These are phyloP conservation scores for Panus rudis DNA, from an alignment of 768 basidiomycete species.

Conservation along the genomic window DNA sequence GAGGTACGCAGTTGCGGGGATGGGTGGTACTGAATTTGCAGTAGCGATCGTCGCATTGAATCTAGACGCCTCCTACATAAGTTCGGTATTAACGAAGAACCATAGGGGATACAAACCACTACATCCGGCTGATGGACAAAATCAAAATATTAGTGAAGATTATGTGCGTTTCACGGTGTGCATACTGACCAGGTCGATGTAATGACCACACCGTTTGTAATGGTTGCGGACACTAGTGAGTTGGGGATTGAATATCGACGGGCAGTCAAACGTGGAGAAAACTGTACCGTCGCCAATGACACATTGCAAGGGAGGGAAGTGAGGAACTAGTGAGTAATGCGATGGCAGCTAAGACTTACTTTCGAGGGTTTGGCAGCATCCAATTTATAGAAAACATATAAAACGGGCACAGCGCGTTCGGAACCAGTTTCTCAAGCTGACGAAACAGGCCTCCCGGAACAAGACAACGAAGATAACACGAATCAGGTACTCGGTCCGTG, in stretches of 20 bases:
- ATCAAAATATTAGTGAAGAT: too few species aligned
- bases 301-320: constrained; percentile 45
- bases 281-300: constrained; percentile 60
- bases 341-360: constrained; percentile 14
- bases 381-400: constrained; percentile 18
- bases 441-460: constrained; percentile 2
- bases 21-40: constrained; percentile 71
- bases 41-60: constrained; percentile 53
- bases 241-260: constrained; percentile 14
- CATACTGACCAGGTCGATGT: constrained; percentile 41
- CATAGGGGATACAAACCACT: constrained; percentile 34
- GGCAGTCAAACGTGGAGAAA: constrained; percentile 6
- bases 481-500: constrained; percentile 22
- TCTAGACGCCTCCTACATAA: constrained; percentile 31
- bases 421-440: constrained; percentile 7
- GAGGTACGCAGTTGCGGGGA: constrained; percentile 47
- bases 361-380: constrained; percentile 7
- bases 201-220: constrained; percentile 52
- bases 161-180: too few species aligned
- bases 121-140: constrained; percentile 52
- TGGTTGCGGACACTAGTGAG: constrained; percentile 52
- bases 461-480: constrained; percentile 20
- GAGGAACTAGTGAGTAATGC: constrained; percentile 16
- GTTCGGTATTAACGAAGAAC: constrained; percentile 12
- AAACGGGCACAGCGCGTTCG: constrained; percentile 3